A percentile compares a stretch with the other conserved stretches of the same genome.
phyloP scores from a whole-genome alignment of 441 rosid species.

The Omphalea diandra region DNA sequence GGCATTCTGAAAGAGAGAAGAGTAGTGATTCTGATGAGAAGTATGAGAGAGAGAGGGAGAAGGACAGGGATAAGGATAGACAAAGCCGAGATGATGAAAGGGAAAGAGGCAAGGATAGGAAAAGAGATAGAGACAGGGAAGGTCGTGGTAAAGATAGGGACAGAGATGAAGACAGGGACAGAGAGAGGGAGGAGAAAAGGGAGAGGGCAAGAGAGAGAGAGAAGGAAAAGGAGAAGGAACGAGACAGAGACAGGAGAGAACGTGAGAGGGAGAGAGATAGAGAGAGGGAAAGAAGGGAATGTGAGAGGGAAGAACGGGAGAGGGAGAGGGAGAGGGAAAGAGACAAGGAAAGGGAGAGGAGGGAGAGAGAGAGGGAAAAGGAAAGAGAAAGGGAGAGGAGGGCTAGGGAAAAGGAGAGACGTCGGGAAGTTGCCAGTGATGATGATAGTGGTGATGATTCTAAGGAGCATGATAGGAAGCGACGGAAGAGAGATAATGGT shows the following conservation, averaged over 20 bases:
- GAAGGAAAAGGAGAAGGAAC: constrained; percentile 37
- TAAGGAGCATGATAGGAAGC: constrained; percentile 43
- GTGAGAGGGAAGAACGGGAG: constrained; percentile 17
- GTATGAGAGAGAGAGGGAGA: constrained; percentile 42
- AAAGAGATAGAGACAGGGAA: constrained; percentile 28
- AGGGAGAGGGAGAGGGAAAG: constrained; percentile 20
- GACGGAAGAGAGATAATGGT: constrained; percentile 42
- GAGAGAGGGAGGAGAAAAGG: constrained; percentile 37
- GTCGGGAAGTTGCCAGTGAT: constrained; percentile 39
- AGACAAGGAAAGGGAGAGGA: constrained; percentile 33
- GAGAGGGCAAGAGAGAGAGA: constrained; percentile 42
- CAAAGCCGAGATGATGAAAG: too few relatives aligned
- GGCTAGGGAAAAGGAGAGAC: constrained; percentile 35
- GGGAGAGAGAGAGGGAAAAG: constrained; percentile 17
- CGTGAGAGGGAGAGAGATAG: constrained; percentile 43
- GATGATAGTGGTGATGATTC: constrained; percentile 38
- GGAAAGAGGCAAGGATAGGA: constrained; percentile 25
- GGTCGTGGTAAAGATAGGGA: constrained; percentile 43
- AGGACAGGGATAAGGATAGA: constrained; percentile 21
- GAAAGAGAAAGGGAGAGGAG: constrained; percentile 23
- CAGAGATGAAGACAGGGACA: constrained; percentile 32
- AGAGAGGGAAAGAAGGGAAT: constrained; percentile 41
- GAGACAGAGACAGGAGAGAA: constrained; percentile 37
- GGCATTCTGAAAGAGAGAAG: constrained; percentile 36
- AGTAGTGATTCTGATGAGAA: constrained; percentile 46